phyloP scores from a whole-genome alignment of 192 early-diverging fungal genomes.

The Coemansia sp. region DNA sequence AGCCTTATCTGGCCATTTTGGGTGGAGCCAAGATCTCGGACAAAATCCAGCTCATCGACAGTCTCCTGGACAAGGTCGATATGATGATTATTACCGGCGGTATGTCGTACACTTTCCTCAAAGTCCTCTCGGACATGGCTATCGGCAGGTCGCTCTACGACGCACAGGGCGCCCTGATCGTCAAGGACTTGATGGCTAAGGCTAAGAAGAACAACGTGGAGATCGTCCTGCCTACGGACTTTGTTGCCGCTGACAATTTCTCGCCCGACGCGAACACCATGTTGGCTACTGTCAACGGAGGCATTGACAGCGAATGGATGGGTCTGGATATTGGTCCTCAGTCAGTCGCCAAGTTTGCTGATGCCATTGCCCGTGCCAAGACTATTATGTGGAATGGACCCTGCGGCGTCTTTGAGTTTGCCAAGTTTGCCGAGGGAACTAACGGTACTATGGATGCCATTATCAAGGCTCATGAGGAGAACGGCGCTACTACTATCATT shows the following conservation, averaged over 20 bases:
- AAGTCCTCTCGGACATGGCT: constrained; percentile 82
- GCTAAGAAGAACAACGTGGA: constrained; percentile 89
- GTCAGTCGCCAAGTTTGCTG: constrained; percentile 73
- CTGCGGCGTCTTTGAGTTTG: constrained; percentile 97
- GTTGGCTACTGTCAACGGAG: constrained; percentile 83
- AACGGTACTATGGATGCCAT: constrained; percentile 85
- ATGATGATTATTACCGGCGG: constrained; percentile 87
- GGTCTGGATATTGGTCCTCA: constrained; percentile 91
- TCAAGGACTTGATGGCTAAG: constrained; percentile 81
- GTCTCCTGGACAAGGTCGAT: constrained; percentile 94
- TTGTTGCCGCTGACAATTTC: constrained; percentile 89
- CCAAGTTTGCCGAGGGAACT: constrained; percentile 89
- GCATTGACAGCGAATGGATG: constrained; percentile 90
- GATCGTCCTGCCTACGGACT: constrained; percentile 90
- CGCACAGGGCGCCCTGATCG: constrained; percentile 83
- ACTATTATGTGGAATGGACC: constrained; percentile 99
- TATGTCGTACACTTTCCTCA: constrained; percentile 99
- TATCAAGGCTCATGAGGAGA: constrained; percentile 75
- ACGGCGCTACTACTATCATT: constrained; percentile 88
- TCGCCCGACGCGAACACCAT: constrained; percentile 80
- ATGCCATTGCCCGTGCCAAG: constrained; percentile 76
- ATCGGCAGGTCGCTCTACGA: constrained; percentile 96
- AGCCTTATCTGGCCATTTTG: constrained; percentile 95
- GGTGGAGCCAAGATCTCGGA: constrained; percentile 99
- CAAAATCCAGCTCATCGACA: constrained; percentile 99